These are phyloP conservation scores for Trypanosoma theileri DNA, from an alignment of 208 protist species.

Conservation along the genomic window DNA sequence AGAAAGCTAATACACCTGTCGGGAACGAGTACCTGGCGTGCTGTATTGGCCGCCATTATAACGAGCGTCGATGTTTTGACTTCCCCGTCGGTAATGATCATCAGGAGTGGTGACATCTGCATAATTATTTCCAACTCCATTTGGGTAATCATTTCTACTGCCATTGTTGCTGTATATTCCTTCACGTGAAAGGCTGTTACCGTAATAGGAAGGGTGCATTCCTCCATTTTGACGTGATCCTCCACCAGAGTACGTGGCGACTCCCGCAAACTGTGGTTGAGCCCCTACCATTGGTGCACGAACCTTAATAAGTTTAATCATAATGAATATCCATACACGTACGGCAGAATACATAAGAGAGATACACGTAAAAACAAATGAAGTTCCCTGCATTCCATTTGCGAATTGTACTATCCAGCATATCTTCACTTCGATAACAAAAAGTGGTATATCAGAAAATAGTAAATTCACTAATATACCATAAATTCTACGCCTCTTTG, in stretches of 20 bases:
- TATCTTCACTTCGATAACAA: constrained; percentile 75
- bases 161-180: neutral
- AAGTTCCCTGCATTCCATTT: constrained; percentile 59
- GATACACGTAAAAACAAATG: constrained; percentile 71
- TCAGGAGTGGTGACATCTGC: neutral
- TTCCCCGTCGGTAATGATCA: constrained; percentile 10
- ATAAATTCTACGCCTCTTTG: constrained; percentile 79
- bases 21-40: constrained; percentile 11
- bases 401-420: constrained; percentile 65
- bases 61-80: constrained; percentile 1
- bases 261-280: constrained; percentile 24
- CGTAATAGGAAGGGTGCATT: neutral
- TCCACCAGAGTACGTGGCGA: constrained; percentile 3
- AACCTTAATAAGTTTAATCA: constrained; percentile 83
- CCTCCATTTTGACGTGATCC: neutral
- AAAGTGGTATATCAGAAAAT: constrained; percentile 83
- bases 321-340: constrained; percentile 83
- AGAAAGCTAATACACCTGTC: neutral
- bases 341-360: constrained; percentile 72
- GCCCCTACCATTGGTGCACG: constrained; percentile 23
- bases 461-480: constrained; percentile 72
- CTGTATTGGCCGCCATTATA: constrained; percentile 17
- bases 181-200: constrained; percentile 9
- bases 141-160: constrained; percentile 10
- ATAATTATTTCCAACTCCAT: neutral